Percentiles rank a stretch among this genome's conserved stretches.
Evolutionary conservation across 2,329 filamentous ascomycete genomes (phyloP).

Genomic region (Domatiomyces globalis): DNA sequence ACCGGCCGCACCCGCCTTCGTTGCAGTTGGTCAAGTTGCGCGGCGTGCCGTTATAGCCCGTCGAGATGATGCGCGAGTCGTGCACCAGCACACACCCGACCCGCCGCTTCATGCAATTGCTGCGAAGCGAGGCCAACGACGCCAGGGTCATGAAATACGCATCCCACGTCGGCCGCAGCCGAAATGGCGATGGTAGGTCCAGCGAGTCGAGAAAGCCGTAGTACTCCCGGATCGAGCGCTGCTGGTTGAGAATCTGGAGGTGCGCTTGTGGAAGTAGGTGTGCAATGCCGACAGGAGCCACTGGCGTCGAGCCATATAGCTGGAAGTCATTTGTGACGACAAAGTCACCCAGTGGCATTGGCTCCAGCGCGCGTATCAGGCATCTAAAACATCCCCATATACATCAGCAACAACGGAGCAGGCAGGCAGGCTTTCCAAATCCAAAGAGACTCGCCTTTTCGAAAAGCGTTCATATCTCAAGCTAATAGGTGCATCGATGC

Average conservation of each 20-base stretch:
- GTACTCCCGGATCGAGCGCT: slow-evolving; percentile 55
- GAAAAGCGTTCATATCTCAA: slow-evolving; percentile 71
- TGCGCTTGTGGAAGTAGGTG: slow-evolving; percentile 69
- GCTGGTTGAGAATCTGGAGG: slow-evolving; percentile 75
- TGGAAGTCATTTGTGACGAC: slow-evolving; percentile 55
- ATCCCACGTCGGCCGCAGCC: slow-evolving; percentile 84
- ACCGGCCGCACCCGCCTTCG: slow-evolving; percentile 77
- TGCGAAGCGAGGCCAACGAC: slow-evolving; percentile 72
- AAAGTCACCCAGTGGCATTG: slow-evolving; percentile 45
- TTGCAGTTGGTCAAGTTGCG: slow-evolving; percentile 78
- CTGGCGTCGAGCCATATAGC: slow-evolving; percentile 48
- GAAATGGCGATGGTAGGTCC: slow-evolving; percentile 61
- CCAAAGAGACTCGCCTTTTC: slow-evolving; percentile 28
- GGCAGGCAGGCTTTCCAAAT: too few species aligned
- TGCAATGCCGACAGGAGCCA: slow-evolving; percentile 47
- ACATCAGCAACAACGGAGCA: slow-evolving; percentile 26
- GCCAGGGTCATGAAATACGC: slow-evolving; percentile 98
- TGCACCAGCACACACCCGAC: slow-evolving; percentile 88
- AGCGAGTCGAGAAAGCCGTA: slow-evolving; percentile 58
- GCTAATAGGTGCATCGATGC: slow-evolving; percentile 76
- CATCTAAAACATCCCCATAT: slow-evolving; percentile 29
- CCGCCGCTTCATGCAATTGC: slow-evolving; percentile 95
- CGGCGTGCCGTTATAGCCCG: slow-evolving; percentile 96
- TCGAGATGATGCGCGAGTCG: slow-evolving; percentile 69
- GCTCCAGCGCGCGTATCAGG: slow-evolving; percentile 31